These are phyloP conservation scores for Aspergillus sp. DNA, from an alignment of 2,329 filamentous ascomycete species.

Conservation along the genomic window DNA sequence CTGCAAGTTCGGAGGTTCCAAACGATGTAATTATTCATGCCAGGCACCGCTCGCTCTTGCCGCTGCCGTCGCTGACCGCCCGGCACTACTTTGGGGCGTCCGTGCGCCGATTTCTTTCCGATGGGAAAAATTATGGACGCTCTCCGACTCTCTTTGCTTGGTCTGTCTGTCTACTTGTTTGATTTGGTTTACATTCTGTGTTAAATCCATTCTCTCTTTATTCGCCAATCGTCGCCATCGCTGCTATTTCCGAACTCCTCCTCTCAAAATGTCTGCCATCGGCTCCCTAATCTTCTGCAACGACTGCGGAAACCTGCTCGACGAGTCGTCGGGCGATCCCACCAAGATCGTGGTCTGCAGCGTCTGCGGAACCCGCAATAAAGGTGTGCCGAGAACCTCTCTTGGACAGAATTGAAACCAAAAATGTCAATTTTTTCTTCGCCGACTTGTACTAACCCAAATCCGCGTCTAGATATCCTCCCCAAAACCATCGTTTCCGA, in stretches of 20 bases:
- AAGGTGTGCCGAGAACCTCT: conserved; percentile 55
- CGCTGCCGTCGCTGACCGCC: conserved; percentile 27
- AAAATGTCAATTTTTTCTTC: neutral
- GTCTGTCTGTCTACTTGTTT: too few species aligned
- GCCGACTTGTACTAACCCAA: conserved; percentile 17
- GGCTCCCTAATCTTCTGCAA: conserved; percentile 91
- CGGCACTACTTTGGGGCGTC: conserved; percentile 21
- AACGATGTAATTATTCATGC: conserved; percentile 24
- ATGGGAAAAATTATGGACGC: conserved; percentile 6
- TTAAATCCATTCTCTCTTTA: too few species aligned
- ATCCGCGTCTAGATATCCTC: conserved; percentile 60
- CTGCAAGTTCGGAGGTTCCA: neutral
- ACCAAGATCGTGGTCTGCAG: conserved; percentile 78
- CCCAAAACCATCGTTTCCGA: conserved; percentile 74
- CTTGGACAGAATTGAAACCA: neutral
- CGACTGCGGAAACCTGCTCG: conserved; percentile 87
- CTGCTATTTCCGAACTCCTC: neutral
- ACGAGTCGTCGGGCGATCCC: conserved; percentile 72
- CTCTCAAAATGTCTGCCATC: conserved; percentile 71
- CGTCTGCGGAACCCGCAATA: conserved; percentile 80
- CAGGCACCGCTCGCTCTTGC: conserved; percentile 25
- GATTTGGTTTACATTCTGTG: too few species aligned
- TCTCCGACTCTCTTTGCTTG: too few species aligned
- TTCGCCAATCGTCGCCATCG: neutral
- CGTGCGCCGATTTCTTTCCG: conserved; percentile 22